Conservation (phyloP, 495 filamentous ascomycete species). For the Hypoxylon perforatum region DNA sequence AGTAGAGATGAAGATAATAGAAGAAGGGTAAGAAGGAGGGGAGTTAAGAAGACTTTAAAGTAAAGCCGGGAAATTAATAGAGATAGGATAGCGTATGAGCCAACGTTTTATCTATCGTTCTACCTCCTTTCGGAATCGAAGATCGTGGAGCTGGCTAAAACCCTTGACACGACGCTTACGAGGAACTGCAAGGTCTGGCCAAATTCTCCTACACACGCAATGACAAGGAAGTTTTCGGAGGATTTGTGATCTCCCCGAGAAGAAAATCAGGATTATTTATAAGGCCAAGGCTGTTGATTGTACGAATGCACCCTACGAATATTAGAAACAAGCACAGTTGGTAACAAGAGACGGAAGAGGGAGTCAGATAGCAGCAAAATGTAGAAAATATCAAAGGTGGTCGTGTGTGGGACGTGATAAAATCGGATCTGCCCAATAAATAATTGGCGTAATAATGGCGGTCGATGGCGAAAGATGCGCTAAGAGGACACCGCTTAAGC, state of each 20-base stretch:
- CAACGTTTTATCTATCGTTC: constrained; percentile 9
- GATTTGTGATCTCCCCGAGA: background rate
- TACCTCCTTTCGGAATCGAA: constrained; percentile 26
- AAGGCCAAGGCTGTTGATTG: constrained; percentile 25
- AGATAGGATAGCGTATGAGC: constrained; percentile 15
- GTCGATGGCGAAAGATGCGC: constrained; percentile 39
- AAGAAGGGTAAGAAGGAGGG: constrained; percentile 7
- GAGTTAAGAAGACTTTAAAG: constrained; percentile 19
- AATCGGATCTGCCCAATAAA: constrained; percentile 25
- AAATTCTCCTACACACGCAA: constrained; percentile 1
- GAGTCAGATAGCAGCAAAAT: background rate
- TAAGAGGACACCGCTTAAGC: constrained; percentile 38
- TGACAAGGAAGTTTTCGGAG: constrained; percentile 3
- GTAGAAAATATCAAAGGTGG: too few species aligned
- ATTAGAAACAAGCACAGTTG: constrained; percentile 10
- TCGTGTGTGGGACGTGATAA: constrained; percentile 19
- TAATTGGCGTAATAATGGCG: constrained; percentile 38
- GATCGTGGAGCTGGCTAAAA: constrained; percentile 43
- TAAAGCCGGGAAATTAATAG: constrained; percentile 4
- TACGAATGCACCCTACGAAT: background rate
- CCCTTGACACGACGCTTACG: constrained; percentile 13
- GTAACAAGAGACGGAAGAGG: background rate
- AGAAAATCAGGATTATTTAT: background rate
- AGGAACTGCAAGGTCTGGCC: constrained; percentile 11
- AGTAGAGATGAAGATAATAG: constrained; percentile 2